Evolutionary conservation across 805 yeast genomes (phyloP).

Genomic region (Candida mattraensis): DNA sequence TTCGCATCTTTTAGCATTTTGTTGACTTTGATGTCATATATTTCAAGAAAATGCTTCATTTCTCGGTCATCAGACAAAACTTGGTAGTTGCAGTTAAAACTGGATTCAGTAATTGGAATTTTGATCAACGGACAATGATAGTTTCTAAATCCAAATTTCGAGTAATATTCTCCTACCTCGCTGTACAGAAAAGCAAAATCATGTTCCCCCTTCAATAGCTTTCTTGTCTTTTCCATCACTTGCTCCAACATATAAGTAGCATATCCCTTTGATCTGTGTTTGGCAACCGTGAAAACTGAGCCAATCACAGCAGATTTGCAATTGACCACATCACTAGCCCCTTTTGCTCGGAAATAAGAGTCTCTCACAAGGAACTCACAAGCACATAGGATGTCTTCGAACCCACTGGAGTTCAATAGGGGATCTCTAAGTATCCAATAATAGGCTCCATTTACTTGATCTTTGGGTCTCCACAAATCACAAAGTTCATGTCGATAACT

Average conservation of each 20-base stretch:
- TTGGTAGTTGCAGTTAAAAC: too few species aligned
- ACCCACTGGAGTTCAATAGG: slow-evolving; percentile 7
- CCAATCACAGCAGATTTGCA: slow-evolving; percentile 44
- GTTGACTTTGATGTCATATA: slow-evolving; percentile 10
- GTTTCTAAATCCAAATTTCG: slow-evolving; percentile 54
- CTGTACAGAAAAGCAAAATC: slow-evolving; percentile 57
- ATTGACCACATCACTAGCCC: slow-evolving; percentile 2
- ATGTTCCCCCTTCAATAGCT: slow-evolving; percentile 27
- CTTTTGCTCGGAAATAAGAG: slow-evolving; percentile 14
- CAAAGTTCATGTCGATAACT: slow-evolving; percentile 21
- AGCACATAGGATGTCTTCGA: slow-evolving; percentile 27
- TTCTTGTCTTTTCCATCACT: slow-evolving; percentile 29
- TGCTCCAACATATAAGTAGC: slow-evolving; percentile 47
- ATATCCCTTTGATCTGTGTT: slow-evolving; percentile 54
- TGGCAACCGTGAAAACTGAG: slow-evolving; percentile 53
- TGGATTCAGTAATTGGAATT: slow-evolving; percentile 10
- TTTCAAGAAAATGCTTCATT: slow-evolving; percentile 6
- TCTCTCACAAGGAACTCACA: slow-evolving; percentile 32
- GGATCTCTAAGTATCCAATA: slow-evolving; percentile 30
- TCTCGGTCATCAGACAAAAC: slow-evolving; percentile 21
- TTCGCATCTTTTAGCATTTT: slow-evolving; percentile 1
- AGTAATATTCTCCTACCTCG: slow-evolving; percentile 69
- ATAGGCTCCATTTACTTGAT: slow-evolving; percentile 20
- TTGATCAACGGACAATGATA: slow-evolving; percentile 21
- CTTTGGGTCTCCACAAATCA: slow-evolving; percentile 18